Conservation (phyloP, 768 basidiomycete species). For the Neoboletus brunneissimus region DNA sequence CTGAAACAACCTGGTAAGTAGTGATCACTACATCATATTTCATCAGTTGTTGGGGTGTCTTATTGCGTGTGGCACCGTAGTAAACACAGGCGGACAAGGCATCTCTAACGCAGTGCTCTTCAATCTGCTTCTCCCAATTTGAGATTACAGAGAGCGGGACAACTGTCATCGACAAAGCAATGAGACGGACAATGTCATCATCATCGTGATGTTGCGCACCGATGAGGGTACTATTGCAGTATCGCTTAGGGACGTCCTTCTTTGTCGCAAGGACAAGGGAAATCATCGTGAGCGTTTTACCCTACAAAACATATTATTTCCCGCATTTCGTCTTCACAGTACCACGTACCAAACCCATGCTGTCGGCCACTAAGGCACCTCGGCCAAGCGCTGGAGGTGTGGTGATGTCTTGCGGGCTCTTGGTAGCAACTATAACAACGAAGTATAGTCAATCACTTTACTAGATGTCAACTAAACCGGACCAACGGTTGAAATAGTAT, state of each 20-base stretch:
- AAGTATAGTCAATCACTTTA: not conserved
- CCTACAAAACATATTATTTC: conserved; percentile 40
- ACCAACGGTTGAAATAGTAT: conserved; percentile 69
- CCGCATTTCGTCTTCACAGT: not conserved
- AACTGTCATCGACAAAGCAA: conserved; percentile 41
- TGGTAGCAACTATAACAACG: conserved; percentile 65
- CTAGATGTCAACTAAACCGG: not conserved
- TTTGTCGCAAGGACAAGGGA: conserved; percentile 78
- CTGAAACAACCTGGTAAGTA: conserved; percentile 71
- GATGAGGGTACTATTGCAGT: conserved; percentile 72
- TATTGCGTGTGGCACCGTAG: conserved; percentile 64
- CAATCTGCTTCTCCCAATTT: conserved; percentile 85
- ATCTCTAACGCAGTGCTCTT: conserved; percentile 62
- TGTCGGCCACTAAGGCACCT: conserved; percentile 88
- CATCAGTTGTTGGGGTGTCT: conserved; percentile 57
- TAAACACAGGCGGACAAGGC: conserved; percentile 59
- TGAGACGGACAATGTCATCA: not conserved
- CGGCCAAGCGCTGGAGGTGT: conserved; percentile 61
- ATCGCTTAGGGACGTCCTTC: conserved; percentile 51
- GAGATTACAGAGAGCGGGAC: conserved; percentile 80
- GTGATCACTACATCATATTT: conserved; percentile 79
- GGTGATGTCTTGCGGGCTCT: conserved; percentile 62
- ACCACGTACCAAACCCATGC: conserved; percentile 66
- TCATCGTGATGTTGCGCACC: conserved; percentile 40
- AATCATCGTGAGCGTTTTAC: conserved; percentile 90